Evolutionary conservation across 1,139 yeast genomes (phyloP).

Genomic region (Diutina neorugosa): DNA sequence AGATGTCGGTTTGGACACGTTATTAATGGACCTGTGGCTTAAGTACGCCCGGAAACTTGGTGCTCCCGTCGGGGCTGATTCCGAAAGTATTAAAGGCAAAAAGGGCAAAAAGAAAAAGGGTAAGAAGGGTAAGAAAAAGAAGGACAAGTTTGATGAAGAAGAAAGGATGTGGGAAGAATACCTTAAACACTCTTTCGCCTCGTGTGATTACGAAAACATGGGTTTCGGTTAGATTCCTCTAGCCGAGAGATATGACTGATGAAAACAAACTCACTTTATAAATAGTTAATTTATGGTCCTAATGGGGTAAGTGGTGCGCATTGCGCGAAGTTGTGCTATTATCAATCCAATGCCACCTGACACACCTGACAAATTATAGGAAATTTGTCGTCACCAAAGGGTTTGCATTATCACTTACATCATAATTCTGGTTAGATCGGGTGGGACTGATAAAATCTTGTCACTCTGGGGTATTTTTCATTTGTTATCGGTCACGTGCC

Average conservation of each 20-base stretch:
- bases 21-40: slow-evolving; percentile 52
- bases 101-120: slow-evolving; percentile 7
- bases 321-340: too few relatives aligned
- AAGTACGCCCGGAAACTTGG: slow-evolving; percentile 43
- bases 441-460: too few relatives aligned
- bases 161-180: slow-evolving; percentile 30
- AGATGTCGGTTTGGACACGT: slow-evolving; percentile 39
- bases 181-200: slow-evolving; percentile 45
- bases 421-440: too few relatives aligned
- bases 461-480: too few relatives aligned
- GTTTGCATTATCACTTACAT: too few relatives aligned
- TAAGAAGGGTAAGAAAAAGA: slow-evolving; percentile 7
- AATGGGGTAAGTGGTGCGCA: too few relatives aligned
- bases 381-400: too few relatives aligned
- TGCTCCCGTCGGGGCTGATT: slow-evolving; percentile 12
- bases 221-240: slow-evolving; percentile 15
- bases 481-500: neutral
- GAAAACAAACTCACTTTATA: neutral
- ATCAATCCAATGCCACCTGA: too few relatives aligned
- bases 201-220: slow-evolving; percentile 48
- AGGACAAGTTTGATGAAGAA: slow-evolving; percentile 10
- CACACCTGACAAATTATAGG: too few relatives aligned
- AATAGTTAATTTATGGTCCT: neutral
- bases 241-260: neutral
- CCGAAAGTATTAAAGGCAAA: slow-evolving; percentile 7